Conservation (phyloP, 495 filamentous ascomycete genomes). For the Aspergillus indologenus region DNA sequence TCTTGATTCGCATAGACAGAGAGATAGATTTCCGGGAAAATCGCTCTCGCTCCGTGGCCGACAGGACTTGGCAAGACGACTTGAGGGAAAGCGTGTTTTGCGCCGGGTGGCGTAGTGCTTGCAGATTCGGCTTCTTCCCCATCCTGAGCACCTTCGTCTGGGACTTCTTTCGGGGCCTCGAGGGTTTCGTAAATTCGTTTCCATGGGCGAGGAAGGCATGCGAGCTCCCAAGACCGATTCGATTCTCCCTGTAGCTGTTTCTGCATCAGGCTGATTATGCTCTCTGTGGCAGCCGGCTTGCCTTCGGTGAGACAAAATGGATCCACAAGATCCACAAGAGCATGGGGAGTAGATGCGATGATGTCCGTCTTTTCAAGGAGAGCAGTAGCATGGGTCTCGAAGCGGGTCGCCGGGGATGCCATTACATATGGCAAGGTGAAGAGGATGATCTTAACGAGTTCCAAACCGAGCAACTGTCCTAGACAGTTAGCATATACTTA, state of each 20-base stretch:
- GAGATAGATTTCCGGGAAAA: constrained; percentile 91
- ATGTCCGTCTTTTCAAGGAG: constrained; percentile 92
- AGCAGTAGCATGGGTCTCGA: constrained; percentile 64
- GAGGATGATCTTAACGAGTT: constrained; percentile 93
- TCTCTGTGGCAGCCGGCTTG: constrained; percentile 53
- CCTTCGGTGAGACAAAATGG: constrained; percentile 65
- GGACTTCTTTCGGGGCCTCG: background rate
- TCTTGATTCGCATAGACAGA: constrained; percentile 90
- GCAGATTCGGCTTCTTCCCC: constrained; percentile 32
- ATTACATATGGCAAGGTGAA: constrained; percentile 90
- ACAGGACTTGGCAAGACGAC: constrained; percentile 74
- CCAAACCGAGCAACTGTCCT: constrained; percentile 60
- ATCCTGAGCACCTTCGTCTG: constrained; percentile 30
- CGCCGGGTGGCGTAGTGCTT: constrained; percentile 45
- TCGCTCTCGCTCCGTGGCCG: constrained; percentile 63
- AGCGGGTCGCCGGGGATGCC: constrained; percentile 61
- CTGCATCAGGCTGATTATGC: constrained; percentile 80
- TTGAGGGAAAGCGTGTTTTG: constrained; percentile 71
- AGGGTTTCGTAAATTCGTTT: constrained; percentile 40
- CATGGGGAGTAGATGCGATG: constrained; percentile 78
- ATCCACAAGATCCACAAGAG: constrained; percentile 78
- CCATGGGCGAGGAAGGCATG: constrained; percentile 84
- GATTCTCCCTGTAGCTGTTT: constrained; percentile 76
- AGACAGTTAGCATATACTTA: constrained; percentile 21
- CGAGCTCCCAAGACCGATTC: constrained; percentile 65